phyloP scores from a whole-genome alignment of 129 eudicot genomes.

The Oenanthe sinensis region DNA sequence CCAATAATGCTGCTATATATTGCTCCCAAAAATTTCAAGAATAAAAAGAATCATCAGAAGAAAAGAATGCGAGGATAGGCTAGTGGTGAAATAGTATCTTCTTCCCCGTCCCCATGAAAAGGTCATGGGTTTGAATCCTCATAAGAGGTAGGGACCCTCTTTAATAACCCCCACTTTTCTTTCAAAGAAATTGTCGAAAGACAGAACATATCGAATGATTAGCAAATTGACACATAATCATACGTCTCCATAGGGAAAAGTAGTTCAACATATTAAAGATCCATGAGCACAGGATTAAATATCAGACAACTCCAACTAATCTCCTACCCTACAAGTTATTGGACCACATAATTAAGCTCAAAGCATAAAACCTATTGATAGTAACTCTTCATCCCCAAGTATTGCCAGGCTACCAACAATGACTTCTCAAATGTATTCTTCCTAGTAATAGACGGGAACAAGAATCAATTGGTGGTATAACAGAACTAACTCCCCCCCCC shows the following conservation, averaged over 20 bases:
- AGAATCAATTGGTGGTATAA: background rate
- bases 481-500: background rate
- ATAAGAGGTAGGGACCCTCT: background rate
- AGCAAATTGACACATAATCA: background rate
- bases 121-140: background rate
- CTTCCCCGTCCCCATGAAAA: background rate
- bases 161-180: background rate
- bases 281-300: slow-evolving; percentile 9
- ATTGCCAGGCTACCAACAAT: background rate
- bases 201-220: background rate
- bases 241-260: background rate
- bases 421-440: background rate
- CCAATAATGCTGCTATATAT: background rate
- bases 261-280: slow-evolving; percentile 13
- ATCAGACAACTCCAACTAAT: background rate
- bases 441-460: background rate
- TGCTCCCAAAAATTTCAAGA: background rate
- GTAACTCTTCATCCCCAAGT: background rate
- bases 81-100: background rate
- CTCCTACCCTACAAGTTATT: background rate
- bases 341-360: slow-evolving; percentile 8
- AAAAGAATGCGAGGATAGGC: background rate
- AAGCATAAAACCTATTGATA: background rate
- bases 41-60: background rate
- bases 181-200: background rate